phyloP scores from a whole-genome alignment of 192 early-diverging fungal species.

The Diversispora eburnea region DNA sequence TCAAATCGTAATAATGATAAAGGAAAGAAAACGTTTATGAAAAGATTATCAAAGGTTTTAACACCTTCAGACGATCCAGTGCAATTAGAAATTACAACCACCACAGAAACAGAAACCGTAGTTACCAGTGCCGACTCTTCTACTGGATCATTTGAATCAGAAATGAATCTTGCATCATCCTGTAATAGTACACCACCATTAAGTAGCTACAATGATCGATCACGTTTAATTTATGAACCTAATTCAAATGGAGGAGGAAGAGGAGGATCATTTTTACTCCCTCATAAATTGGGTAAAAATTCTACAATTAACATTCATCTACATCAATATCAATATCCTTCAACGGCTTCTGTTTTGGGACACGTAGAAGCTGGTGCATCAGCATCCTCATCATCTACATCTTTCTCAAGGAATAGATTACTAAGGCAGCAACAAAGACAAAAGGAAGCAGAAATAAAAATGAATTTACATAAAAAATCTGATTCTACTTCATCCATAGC shows the following conservation, averaged over 20 bases:
- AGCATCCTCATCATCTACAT: neutral
- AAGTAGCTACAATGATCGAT: no score
- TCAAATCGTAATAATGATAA: neutral
- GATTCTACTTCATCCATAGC: neutral
- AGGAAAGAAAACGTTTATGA: slow-evolving; percentile 3
- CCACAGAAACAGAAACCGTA: neutral
- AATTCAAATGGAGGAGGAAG: neutral
- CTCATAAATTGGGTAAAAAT: neutral
- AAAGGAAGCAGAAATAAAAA: no score
- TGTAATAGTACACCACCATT: no score
- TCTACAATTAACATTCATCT: slow-evolving; percentile 12
- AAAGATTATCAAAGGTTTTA: neutral
- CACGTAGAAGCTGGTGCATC: neutral
- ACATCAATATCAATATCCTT: neutral
- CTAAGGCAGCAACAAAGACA: no score
- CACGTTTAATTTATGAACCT: neutral
- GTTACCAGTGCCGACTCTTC: neutral
- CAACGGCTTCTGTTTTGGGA: neutral
- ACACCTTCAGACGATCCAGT: neutral
- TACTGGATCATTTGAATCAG: neutral
- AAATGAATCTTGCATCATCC: neutral
- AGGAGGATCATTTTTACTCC: neutral
- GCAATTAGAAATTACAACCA: neutral
- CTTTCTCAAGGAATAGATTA: no score
- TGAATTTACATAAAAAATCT: neutral